Conservation (phyloP, 495 filamentous ascomycete genomes). For the Lindgomyces ingoldianus region DNA sequence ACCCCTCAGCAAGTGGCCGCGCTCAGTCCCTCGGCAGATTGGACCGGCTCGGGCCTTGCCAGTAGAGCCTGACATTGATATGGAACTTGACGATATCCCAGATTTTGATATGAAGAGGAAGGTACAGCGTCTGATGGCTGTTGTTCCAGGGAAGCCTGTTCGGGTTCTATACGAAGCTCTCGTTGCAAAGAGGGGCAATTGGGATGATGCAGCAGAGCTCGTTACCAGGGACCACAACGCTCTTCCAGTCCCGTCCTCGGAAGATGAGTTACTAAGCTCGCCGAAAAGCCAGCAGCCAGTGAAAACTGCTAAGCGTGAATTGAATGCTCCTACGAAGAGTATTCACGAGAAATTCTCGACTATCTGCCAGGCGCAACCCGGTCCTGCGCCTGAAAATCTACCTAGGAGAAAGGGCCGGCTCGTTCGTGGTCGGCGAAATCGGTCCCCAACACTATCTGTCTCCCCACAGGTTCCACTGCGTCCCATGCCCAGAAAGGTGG, state of each 20-base stretch:
- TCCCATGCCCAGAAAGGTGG: not conserved
- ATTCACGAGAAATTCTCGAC: slow-evolving; percentile 65
- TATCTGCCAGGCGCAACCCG: slow-evolving; percentile 25
- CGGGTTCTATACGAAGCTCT: slow-evolving; percentile 57
- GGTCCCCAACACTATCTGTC: slow-evolving; percentile 23
- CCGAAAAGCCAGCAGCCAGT: slow-evolving; percentile 8
- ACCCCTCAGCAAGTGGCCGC: not conserved
- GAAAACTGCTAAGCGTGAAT: slow-evolving; percentile 55
- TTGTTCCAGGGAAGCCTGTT: slow-evolving; percentile 57
- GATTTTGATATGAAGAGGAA: slow-evolving; percentile 56
- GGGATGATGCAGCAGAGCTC: slow-evolving; percentile 59
- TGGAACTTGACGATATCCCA: slow-evolving; percentile 57
- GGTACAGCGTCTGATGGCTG: slow-evolving; percentile 42
- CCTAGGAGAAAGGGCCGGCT: slow-evolving; percentile 37
- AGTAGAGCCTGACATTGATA: slow-evolving; percentile 29
- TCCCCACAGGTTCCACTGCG: not conserved
- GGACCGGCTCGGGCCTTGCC: slow-evolving; percentile 55
- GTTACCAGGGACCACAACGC: slow-evolving; percentile 50
- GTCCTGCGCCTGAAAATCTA: not conserved
- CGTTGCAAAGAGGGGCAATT: slow-evolving; percentile 54
- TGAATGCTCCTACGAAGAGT: slow-evolving; percentile 58
- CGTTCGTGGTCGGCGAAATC: slow-evolving; percentile 38
- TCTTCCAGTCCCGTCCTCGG: too few species aligned
- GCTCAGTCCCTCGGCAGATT: slow-evolving; percentile 45
- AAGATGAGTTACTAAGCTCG: slow-evolving; percentile 41